These are phyloP conservation scores for Nakazawaea ishiwadae DNA, from an alignment of 805 yeast genomes.

Conservation along the genomic window DNA sequence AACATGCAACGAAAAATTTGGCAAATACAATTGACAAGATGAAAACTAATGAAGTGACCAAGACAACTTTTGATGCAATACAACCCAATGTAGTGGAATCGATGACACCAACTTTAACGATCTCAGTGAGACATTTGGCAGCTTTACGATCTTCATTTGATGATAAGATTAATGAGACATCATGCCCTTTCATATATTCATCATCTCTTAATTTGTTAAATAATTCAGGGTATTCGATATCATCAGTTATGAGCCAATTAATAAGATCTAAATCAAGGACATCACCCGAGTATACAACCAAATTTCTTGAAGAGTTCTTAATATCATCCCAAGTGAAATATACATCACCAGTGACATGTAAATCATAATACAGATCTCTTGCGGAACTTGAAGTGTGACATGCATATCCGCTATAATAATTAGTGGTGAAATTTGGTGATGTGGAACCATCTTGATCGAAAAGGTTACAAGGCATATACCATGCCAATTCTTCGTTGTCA, in stretches of 20 bases:
- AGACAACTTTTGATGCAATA: constrained; percentile 81
- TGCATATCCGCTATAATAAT: constrained; percentile 79
- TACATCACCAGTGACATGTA: constrained; percentile 65
- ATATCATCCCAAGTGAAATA: constrained; percentile 91
- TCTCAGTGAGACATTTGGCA: constrained; percentile 82
- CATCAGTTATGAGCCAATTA: constrained; percentile 67
- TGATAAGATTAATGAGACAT: constrained; percentile 69
- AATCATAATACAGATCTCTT: constrained; percentile 59
- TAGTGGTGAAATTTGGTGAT: constrained; percentile 54
- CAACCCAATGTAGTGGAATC: constrained; percentile 93
- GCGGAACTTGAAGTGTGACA: constrained; percentile 79
- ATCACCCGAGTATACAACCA: constrained; percentile 85
- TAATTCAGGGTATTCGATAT: constrained; percentile 65
- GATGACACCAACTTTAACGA: constrained; percentile 81
- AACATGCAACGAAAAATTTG: constrained; percentile 83
- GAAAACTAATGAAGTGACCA: constrained; percentile 76
- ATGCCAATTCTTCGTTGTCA: constrained; percentile 61
- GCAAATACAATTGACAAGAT: constrained; percentile 73
- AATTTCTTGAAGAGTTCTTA: constrained; percentile 59
- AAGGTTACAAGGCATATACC: constrained; percentile 94
- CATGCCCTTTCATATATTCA: constrained; percentile 63
- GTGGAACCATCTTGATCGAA: constrained; percentile 68
- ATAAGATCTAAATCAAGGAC: constrained; percentile 79
- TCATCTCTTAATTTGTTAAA: constrained; percentile 62
- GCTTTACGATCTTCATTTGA: constrained; percentile 61